Base-by-base conservation (phyloP, 2,329 filamentous ascomycete genomes). In the Davidsoniella eucalypti region DNA sequence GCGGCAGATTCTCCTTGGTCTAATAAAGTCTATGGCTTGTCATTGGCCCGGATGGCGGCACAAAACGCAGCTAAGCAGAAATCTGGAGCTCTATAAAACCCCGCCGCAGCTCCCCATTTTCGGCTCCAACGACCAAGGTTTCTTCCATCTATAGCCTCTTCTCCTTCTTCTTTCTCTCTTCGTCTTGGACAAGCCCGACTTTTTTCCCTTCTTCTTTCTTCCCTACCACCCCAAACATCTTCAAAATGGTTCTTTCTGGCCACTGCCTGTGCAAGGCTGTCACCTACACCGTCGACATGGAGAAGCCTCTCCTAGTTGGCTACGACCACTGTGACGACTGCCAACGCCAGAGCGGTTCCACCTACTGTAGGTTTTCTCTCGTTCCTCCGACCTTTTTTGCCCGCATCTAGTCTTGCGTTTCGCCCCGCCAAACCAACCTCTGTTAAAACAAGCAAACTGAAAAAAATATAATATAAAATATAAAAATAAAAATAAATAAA, bases 241-340 rank as follows among this genome's bases (percentile, higher is more conserved):
- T 36, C 45, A 54, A 55, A 55, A 82, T 82, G 79, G 67, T 71
- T 74, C 70, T 82, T 61, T 71, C 72, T 50, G 79, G 79, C 64
- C 78, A 83, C 71, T 83, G 79, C 63, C 77, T 83, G 56, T 83
- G 79, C 72, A 78, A 78, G 62, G 72, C 75, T 59, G 75, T 82
- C 65, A 83, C 80, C 61, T 87, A 86, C 71, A 71, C 71, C 60
- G 67, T 64, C 47, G 69, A 72, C 61, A 63, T 72, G 53, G 71
- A 74, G 23, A 65, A 63, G 45, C 71, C 72, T 49, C 59, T 73
- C 50, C 41, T 73, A 62, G 75, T 74, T 47, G 79, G 73, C 55
- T 82, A 83, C 62, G 81, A 83, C 61, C 79, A 83, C 69, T 83
- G 79, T 59, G 79, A 83, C 60, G 79, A 82, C 65, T 83, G 79